Evolutionary conservation across 495 filamentous ascomycete species (phyloP).

Genomic region (Aspergillus nanangensis): DNA sequence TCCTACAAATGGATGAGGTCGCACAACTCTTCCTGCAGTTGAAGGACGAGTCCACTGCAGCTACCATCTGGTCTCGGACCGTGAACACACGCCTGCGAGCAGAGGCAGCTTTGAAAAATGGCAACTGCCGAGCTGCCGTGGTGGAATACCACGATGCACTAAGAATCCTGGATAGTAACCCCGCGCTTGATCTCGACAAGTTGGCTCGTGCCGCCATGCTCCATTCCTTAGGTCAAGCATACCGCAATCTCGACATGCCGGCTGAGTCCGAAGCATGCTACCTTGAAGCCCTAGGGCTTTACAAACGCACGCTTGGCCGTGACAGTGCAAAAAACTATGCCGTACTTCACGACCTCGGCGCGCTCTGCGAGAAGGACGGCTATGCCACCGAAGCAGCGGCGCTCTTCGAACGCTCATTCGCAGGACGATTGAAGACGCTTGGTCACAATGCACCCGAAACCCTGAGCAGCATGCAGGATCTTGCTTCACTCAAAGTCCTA

Average conservation of each 20-base stretch:
- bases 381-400: slow-evolving; percentile 28
- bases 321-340: slow-evolving; percentile 24
- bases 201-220: slow-evolving; percentile 20
- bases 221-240: slow-evolving; percentile 22
- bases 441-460: slow-evolving; percentile 29
- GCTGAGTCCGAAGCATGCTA: slow-evolving; percentile 25
- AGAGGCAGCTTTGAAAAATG: slow-evolving; percentile 18
- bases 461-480: slow-evolving; percentile 26
- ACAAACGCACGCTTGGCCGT: slow-evolving; percentile 22
- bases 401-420: slow-evolving; percentile 26
- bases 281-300: slow-evolving; percentile 21
- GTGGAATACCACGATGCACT: slow-evolving; percentile 21
- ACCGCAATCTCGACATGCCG: slow-evolving; percentile 18
- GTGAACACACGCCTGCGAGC: slow-evolving; percentile 13
- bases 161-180: slow-evolving; percentile 16
- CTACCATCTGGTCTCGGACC: slow-evolving; percentile 13
- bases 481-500: slow-evolving; percentile 22
- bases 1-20: slow-evolving; percentile 26
- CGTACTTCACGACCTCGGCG: slow-evolving; percentile 22
- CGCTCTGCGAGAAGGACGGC: slow-evolving; percentile 24
- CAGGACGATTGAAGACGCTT: slow-evolving; percentile 23
- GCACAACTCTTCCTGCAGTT: slow-evolving; percentile 21
- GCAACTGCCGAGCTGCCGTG: slow-evolving; percentile 16
- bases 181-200: slow-evolving; percentile 20
- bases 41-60: slow-evolving; percentile 15